phyloP scores from a whole-genome alignment of 495 filamentous ascomycete genomes.

The Penicillium crystallinum region DNA sequence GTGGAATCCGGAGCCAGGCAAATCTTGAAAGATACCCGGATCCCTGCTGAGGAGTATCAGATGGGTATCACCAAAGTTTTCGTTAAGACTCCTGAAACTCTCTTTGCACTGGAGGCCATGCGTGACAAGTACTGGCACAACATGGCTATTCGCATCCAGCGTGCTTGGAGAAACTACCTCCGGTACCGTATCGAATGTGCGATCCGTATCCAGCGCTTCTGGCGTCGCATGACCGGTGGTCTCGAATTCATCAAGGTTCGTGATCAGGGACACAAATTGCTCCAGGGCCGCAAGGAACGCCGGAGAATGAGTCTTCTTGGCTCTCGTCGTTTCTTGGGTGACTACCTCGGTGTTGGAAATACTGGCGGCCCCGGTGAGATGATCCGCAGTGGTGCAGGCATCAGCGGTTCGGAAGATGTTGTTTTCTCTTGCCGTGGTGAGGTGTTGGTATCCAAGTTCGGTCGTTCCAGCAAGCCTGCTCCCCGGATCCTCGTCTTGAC shows the following conservation, averaged over 20 bases:
- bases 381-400: conserved; percentile 65
- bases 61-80: conserved; percentile 97
- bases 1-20: conserved; percentile 81
- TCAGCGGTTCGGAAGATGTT: conserved; percentile 62
- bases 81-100: conserved; percentile 95
- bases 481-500: conserved; percentile 86
- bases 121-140: conserved; percentile 98
- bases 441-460: conserved; percentile 85
- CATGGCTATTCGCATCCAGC: conserved; percentile 96
- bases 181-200: conserved; percentile 89
- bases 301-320: conserved; percentile 86
- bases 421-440: conserved; percentile 90
- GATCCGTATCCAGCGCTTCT: conserved; percentile 89
- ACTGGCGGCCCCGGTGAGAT: conserved; percentile 75
- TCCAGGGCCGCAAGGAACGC: conserved; percentile 83
- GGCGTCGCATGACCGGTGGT: conserved; percentile 85
- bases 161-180: conserved; percentile 94
- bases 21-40: conserved; percentile 93
- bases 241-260: conserved; percentile 81
- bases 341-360: conserved; percentile 86
- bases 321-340: conserved; percentile 86
- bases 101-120: conserved; percentile 98
- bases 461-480: conserved; percentile 87
- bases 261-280: conserved; percentile 81
- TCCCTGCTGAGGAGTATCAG: conserved; percentile 92